Evolutionary conservation across 441 rosid genomes (phyloP), one percentile per base, ranked within the genome.

Genomic region (Mallotus repandus): DNA sequence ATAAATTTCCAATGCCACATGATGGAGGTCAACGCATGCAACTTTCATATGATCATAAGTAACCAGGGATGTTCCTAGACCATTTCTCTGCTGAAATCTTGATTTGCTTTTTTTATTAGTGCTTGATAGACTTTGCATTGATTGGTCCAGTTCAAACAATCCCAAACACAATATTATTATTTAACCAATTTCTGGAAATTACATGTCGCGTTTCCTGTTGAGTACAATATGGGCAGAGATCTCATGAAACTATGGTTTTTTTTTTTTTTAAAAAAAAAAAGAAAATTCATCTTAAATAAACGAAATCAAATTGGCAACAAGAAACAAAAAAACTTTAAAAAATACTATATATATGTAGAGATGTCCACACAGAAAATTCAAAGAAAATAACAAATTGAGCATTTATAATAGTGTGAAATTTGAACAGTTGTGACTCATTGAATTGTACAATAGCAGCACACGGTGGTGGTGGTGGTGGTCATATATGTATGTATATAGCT

Each of bases 371-470:
- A 41, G 19, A 38, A 53, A 18, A 68, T 71, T 82, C 81, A 68
- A 79, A 82, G 82, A 68, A 79, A 76, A 0, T 45, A 7, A 45
- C 49, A 45, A 45, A 45, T 10, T 10, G 12, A 8, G 49, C 49
- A 45, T 45, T 45, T 45, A 9, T 1, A 45, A 45, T 45, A 9
- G 49, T 9, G 49, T 2, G 12, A 45, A 45, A 45, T 7, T 45
- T 45, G 11, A 45, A 7, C 12, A 45, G 1, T 45, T 56, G 10
- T 56, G 25, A 21, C 25, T 56, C 13, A 1, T 10, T 56, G 32
- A 21, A 56, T 7, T n/a, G 25, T 19, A 19, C 1, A 56, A 56
- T 6, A 38, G 41, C 41, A 38, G 41, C 41, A 38, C 6, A 38
- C 5, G 41, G 41, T 38, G 41, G 41, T 38, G 41, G 38, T 35